Percentiles rank a stretch among this genome's conserved stretches.
Evolutionary conservation across 2,329 filamentous ascomycete species (phyloP).

Genomic region (Orbilia brochopaga): DNA sequence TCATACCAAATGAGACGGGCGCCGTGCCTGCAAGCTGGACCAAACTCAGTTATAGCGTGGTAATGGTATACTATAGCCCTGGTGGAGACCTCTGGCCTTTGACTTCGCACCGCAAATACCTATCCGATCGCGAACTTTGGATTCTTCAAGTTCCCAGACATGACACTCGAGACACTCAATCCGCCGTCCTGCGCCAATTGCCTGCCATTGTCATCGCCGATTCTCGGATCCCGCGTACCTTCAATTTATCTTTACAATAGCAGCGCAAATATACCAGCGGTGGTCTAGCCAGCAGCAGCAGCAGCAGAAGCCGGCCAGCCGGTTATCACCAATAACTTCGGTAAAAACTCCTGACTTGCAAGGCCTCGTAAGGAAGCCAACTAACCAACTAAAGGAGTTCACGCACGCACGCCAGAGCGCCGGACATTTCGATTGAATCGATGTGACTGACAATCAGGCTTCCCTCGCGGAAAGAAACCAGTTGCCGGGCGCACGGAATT

Average conservation of each 20-base stretch:
- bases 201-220: background rate
- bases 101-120: constrained; percentile 4
- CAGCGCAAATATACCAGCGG: too few relatives aligned
- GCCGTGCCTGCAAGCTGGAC: background rate
- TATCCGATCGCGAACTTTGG: constrained; percentile 6
- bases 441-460: constrained; percentile 7
- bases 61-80: too few relatives aligned
- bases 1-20: constrained; percentile 6
- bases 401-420: background rate
- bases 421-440: background rate
- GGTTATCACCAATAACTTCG: constrained; percentile 1
- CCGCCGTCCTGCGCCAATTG: background rate
- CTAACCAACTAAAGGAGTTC: background rate
- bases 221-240: constrained; percentile 1
- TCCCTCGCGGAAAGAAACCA: constrained; percentile 21
- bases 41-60: background rate
- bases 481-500: constrained; percentile 44
- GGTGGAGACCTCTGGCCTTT: background rate
- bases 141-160: background rate
- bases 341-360: constrained; percentile 2
- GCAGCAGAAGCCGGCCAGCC: background rate
- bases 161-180: constrained; percentile 6
- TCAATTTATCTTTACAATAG: constrained; percentile 1
- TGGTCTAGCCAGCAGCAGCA: too few relatives aligned
- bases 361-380: background rate